These are phyloP conservation scores for Tolypocladium nubicola DNA, from an alignment of 2,329 filamentous ascomycete species.

Conservation along the genomic window DNA sequence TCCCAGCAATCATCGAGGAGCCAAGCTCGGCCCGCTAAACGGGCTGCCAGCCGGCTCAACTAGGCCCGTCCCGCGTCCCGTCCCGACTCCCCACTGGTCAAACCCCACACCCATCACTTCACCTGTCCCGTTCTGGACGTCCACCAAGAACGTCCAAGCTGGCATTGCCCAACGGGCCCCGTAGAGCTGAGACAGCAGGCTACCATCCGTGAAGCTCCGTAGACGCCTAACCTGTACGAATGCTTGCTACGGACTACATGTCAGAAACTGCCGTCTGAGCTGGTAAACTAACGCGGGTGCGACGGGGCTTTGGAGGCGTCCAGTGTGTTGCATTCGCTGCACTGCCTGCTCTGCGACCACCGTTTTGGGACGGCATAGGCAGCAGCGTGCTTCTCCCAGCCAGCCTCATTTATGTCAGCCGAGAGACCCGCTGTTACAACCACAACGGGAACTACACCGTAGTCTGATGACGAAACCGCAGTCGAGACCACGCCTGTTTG, in stretches of 20 bases:
- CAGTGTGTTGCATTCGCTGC: neutral
- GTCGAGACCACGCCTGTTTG: neutral
- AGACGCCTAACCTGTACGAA: too few species aligned
- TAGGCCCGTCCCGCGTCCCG: constrained; percentile 4
- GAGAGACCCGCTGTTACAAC: neutral
- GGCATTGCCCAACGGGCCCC: neutral
- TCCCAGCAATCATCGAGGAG: neutral
- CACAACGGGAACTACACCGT: neutral
- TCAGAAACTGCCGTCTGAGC: neutral
- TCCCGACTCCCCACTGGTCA: neutral
- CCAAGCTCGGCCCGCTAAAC: neutral
- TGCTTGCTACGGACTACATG: too few species aligned
- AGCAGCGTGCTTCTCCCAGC: neutral
- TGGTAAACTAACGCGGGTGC: neutral
- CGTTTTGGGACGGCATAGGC: neutral
- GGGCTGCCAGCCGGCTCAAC: neutral
- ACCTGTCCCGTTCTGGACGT: neutral
- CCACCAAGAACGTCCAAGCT: too few species aligned
- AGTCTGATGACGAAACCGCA: neutral
- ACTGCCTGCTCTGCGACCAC: neutral
- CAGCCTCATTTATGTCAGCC: neutral
- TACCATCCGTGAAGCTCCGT: neutral
- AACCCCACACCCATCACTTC: neutral
- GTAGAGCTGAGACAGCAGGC: neutral
- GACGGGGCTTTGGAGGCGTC: neutral